Conservation (phyloP, 345 rosid species). For the Salix purpurea region DNA sequence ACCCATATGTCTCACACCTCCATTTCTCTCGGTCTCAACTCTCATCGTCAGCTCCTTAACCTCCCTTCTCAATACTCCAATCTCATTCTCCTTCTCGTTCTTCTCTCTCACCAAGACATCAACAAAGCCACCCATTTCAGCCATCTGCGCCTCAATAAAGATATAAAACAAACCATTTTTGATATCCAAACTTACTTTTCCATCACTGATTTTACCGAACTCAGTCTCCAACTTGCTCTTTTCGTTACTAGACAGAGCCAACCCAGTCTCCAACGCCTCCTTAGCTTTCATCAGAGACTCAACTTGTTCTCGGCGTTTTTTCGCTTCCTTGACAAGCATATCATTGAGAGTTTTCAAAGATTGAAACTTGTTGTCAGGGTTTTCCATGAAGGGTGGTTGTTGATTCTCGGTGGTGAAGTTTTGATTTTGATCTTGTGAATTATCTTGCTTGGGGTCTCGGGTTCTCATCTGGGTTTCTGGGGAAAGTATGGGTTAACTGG, state of each 20-base stretch:
- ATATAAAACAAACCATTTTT: conserved; percentile 34
- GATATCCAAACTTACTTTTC: conserved; percentile 37
- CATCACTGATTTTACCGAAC: conserved; percentile 35
- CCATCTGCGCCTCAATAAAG: conserved; percentile 37
- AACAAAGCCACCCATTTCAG: conserved; percentile 30
- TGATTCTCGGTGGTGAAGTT: conserved; percentile 5
- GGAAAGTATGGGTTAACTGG: too few species aligned
- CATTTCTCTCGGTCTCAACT: conserved; percentile 36
- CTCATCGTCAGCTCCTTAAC: conserved; percentile 19
- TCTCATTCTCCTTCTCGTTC: conserved; percentile 33
- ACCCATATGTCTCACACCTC: not conserved
- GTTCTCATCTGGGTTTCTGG: conserved; percentile 25
- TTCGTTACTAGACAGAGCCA: conserved; percentile 26
- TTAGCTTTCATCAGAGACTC: conserved; percentile 40
- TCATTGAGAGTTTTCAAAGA: conserved; percentile 54
- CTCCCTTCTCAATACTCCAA: conserved; percentile 32
- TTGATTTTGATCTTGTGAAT: conserved; percentile 9
- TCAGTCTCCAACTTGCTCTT: conserved; percentile 30
- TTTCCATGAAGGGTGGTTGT: conserved; percentile 32
- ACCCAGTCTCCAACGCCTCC: conserved; percentile 39
- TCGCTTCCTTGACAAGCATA: conserved; percentile 49
- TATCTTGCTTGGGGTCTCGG: conserved; percentile 8
- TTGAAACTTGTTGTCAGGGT: conserved; percentile 40
- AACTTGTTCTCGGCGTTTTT: conserved; percentile 47
- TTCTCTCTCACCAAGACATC: conserved; percentile 31